phyloP scores from a whole-genome alignment of 2,329 filamentous ascomycete genomes.

The Ophiocordyceps camponoti-rufipedis region DNA sequence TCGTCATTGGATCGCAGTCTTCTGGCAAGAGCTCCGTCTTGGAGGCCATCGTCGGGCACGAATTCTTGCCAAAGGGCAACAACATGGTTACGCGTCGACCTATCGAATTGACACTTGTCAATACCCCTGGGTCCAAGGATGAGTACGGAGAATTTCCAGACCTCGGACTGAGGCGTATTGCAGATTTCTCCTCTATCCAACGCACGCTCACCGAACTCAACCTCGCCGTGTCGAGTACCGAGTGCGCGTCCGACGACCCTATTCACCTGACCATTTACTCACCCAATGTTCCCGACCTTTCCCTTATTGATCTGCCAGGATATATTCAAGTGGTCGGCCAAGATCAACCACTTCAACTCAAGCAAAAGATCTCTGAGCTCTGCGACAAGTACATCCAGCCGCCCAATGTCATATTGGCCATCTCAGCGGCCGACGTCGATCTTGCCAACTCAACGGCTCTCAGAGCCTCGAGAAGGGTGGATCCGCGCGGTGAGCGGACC shows the following conservation, averaged over 20 bases:
- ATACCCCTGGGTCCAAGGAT: constrained; percentile 69
- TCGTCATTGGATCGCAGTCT: constrained; percentile 97
- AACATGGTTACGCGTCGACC: constrained; percentile 97
- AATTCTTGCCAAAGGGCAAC: constrained; percentile 91
- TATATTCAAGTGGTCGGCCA: constrained; percentile 93
- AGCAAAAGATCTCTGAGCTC: constrained; percentile 87
- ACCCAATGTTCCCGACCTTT: constrained; percentile 85
- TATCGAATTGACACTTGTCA: constrained; percentile 90
- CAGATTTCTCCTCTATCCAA: constrained; percentile 83
- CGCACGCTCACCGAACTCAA: constrained; percentile 90
- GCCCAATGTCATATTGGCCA: constrained; percentile 90
- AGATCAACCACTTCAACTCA: constrained; percentile 78
- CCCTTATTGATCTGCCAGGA: constrained; percentile 85
- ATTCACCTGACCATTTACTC: constrained; percentile 94
- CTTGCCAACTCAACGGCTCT: constrained; percentile 89
- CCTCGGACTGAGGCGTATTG: constrained; percentile 72
- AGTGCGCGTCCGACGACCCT: constrained; percentile 92
- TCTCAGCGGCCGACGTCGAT: constrained; percentile 94
- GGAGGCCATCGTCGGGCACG: constrained; percentile 92
- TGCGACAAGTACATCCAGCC: constrained; percentile 97
- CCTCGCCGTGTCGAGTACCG: constrained; percentile 69
- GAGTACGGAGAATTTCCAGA: constrained; percentile 97
- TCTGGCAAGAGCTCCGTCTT: constrained; percentile 96
- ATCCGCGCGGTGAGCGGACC: constrained; percentile 84
- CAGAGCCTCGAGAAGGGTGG: constrained; percentile 74